Evolutionary conservation across 2,329 filamentous ascomycete species (phyloP).

Genomic region (Nothomitra cinnamomea): DNA sequence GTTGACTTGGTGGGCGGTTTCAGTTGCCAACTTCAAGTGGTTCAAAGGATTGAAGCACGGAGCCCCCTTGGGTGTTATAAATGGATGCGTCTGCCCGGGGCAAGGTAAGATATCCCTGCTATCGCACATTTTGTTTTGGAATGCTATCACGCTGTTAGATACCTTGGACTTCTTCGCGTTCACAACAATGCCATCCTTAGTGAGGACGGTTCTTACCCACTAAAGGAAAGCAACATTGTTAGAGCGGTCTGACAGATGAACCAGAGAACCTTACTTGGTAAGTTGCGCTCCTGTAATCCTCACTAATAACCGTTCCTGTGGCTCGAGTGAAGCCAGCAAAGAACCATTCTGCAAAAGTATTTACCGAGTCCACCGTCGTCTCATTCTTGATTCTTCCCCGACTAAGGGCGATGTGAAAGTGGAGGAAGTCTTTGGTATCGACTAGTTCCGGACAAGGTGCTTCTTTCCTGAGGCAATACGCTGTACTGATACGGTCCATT

Average conservation of each 20-base stretch:
- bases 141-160: not conserved
- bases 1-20: not conserved
- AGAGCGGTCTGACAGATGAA: not conserved
- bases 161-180: too few species aligned
- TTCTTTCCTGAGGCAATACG: not conserved
- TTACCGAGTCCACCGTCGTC: not conserved
- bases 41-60: not conserved
- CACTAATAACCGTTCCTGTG: not conserved
- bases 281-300: not conserved
- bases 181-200: not conserved
- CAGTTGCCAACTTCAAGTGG: not conserved
- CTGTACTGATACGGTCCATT: not conserved
- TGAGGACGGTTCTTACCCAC: not conserved
- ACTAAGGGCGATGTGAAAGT: not conserved
- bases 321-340: not conserved
- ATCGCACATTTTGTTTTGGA: not conserved
- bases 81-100: not conserved
- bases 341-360: not conserved
- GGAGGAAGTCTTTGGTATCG: not conserved
- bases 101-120: not conserved
- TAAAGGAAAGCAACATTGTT: not conserved
- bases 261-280: not conserved
- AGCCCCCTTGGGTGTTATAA: not conserved
- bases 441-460: not conserved
- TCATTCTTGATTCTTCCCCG: not conserved